Conservation (phyloP, 2,329 filamentous ascomycete species). For the Fusarium sp. region DNA sequence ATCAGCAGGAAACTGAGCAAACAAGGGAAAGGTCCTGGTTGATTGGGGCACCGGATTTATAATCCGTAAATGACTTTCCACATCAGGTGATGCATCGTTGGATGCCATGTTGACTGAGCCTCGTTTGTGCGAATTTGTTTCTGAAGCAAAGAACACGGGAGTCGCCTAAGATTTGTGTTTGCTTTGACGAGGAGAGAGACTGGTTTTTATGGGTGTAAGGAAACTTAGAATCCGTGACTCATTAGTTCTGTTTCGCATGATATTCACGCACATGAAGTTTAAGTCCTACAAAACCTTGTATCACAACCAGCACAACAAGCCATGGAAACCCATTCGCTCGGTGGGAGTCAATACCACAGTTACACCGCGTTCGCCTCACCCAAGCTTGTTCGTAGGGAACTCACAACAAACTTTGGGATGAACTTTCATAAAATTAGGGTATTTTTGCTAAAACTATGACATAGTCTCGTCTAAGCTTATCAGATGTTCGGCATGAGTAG, state of each 20-base stretch:
- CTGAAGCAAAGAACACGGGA: neutral
- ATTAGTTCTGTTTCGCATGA: neutral
- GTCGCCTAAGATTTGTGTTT: neutral
- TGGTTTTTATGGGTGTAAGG: neutral
- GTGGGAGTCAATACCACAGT: neutral
- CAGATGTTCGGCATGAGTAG: no score
- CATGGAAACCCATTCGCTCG: neutral
- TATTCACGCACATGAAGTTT: neutral
- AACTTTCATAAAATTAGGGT: no score
- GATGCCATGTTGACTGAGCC: conserved; percentile 7
- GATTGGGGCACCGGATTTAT: neutral
- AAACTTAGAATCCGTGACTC: neutral
- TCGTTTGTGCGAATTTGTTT: neutral
- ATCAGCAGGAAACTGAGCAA: neutral
- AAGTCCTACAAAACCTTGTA: neutral
- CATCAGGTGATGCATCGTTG: neutral
- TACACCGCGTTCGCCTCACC: neutral
- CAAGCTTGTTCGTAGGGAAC: neutral
- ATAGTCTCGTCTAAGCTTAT: no score
- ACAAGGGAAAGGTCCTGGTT: neutral
- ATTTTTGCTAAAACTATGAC: no score
- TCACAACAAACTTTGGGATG: no score
- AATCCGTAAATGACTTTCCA: neutral
- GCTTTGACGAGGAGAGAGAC: neutral
- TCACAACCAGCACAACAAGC: neutral